phyloP scores from a whole-genome alignment of 2,329 filamentous ascomycete species.

The Pestalotiopsis fici region DNA sequence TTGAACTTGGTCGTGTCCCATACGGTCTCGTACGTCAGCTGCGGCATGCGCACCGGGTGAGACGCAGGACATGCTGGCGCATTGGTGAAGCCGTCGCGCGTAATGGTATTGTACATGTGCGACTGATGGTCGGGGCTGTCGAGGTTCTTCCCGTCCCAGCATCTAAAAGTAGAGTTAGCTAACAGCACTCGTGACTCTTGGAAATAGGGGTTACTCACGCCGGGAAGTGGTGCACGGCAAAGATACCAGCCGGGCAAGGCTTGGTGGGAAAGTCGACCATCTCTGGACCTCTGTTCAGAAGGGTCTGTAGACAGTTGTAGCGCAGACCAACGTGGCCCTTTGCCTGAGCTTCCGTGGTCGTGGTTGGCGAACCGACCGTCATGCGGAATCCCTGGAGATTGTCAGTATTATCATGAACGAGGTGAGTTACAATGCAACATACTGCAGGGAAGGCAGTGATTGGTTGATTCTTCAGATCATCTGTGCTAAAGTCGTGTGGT shows the following conservation, averaged over 20 bases:
- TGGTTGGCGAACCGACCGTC: constrained; percentile 7
- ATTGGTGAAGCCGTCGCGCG: constrained; percentile 29
- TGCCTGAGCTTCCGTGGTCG: neutral
- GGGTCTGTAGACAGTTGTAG: neutral
- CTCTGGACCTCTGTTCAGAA: constrained; percentile 17
- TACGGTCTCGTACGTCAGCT: constrained; percentile 42
- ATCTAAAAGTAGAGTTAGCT: constrained; percentile 7
- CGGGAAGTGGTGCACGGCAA: neutral
- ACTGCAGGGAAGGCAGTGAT: constrained; percentile 38
- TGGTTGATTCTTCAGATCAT: neutral
- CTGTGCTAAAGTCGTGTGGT: constrained; percentile 22
- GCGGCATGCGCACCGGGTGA: constrained; percentile 33
- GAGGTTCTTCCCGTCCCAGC: constrained; percentile 34
- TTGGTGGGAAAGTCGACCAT: constrained; percentile 15
- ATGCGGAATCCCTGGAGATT: constrained; percentile 1
- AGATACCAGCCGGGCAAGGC: neutral
- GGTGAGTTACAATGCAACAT: constrained; percentile 10
- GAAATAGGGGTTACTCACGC: neutral
- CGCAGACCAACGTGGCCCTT: neutral
- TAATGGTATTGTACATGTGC: constrained; percentile 19
- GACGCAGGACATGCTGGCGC: constrained; percentile 27
- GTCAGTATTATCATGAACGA: neutral
- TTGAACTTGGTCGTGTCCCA: constrained; percentile 36
- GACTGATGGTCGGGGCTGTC: constrained; percentile 32
- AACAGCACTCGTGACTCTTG: too few relatives aligned